Conservation (phyloP, 2,329 filamentous ascomycete species). For the Cercospora brassicicola region DNA sequence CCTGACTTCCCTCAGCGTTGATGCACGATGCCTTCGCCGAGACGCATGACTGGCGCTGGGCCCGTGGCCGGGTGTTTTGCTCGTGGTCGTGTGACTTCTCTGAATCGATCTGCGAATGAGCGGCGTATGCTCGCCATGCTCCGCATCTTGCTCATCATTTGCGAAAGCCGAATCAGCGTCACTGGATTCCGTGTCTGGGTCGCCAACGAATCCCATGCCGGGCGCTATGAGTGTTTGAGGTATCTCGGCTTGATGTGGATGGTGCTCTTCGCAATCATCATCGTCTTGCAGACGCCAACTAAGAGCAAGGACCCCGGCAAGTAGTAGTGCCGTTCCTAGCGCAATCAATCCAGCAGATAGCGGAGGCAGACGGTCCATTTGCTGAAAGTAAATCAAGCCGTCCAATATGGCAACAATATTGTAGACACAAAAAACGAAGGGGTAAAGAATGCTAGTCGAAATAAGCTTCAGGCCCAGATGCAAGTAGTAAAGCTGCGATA, state of each 20-base stretch:
- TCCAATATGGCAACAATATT: constrained; percentile 98
- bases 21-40: constrained; percentile 34
- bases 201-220: constrained; percentile 63
- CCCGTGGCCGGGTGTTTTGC: constrained; percentile 15
- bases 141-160: constrained; percentile 24
- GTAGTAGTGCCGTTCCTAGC: constrained; percentile 79
- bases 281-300: constrained; percentile 91
- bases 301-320: constrained; percentile 83
- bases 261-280: constrained; percentile 55
- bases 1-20: constrained; percentile 37
- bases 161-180: constrained; percentile 29
- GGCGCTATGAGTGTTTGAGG: constrained; percentile 72
- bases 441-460: constrained; percentile 93
- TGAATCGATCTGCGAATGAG: constrained; percentile 26
- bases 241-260: constrained; percentile 39
- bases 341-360: constrained; percentile 79
- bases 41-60: constrained; percentile 20
- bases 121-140: constrained; percentile 26
- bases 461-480: constrained; percentile 91
- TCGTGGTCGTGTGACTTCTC: constrained; percentile 20
- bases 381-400: constrained; percentile 93
- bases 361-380: constrained; percentile 74
- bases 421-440: constrained; percentile 96
- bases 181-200: constrained; percentile 34
- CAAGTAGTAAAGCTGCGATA: constrained; percentile 92